Evolutionary conservation across 345 rosid species (phyloP), one percentile per base, ranked within the genome.

Genomic region (Carallia brachiata): DNA sequence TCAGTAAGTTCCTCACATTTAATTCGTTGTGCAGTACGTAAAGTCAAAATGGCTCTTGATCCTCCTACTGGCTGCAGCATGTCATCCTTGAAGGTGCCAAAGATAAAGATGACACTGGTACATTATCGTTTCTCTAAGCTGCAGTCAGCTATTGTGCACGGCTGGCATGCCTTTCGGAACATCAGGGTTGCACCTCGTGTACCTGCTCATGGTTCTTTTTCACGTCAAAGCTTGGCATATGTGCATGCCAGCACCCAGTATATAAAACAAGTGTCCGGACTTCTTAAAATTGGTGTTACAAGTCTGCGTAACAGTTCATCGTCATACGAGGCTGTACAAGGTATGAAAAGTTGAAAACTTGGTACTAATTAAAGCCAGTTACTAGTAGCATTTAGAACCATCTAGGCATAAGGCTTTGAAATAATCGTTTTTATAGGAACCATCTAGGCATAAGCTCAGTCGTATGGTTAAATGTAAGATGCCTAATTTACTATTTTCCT

Each of bases 201-300:
- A 57, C 85, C 90, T 69, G 85, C 89, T 59, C 88, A 82, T 66
- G 84, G 90, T 72, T 90, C 97, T 68, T 82, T 90, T 76, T 84
- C 96, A 34, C 97, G 85, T 72, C 97, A 89, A 78, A 90, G 99
- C 85, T 53, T 92, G 82, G 93, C 91, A 68, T 95, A 89, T 80
- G 89, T 95, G 73, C 90, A 92, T 80, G 99, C 97, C 67, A 85
- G 99, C 77, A 85, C 97, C 70, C 95, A 74, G 59, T 95, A 95
- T 82, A 77, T 95, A 58, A 95, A 92, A 75, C 97, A 92, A 79
- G 96, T 95, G 60, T 90, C 99, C 37, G 96, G 99, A 77, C 91
- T 95, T 75, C 78, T 95, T 62, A 95, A 92, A 84, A 84, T 65
- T 74, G 99, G 99, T 68, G 97, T 81, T 63, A 90, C 95, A 69